Base-by-base conservation (phyloP, 2,329 filamentous ascomycete genomes). In the Venturia aucupariae region DNA sequence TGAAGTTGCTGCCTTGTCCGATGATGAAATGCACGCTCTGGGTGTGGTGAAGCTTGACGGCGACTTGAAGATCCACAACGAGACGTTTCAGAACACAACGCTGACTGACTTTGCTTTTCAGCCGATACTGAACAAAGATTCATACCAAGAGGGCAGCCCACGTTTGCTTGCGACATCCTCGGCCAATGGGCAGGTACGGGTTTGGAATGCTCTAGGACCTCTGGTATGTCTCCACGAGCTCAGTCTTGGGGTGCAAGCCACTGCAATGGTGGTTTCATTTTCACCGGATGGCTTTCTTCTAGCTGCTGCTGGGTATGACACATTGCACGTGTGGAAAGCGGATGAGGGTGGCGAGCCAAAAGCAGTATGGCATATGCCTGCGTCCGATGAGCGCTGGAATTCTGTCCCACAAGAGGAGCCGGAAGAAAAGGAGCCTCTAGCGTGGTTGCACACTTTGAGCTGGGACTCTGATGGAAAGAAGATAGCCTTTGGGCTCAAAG, bases 301-400 rank as follows among this genome's bases (percentile, higher is more conserved):
- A 8, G 79, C 79, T 11, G 75, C 77, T 22, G 78, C 75, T 8
- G 76, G 77, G 2, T 73, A 72, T 7, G 76, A 79, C 65, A 71
- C 75, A 7, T 73, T 80, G 13, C 76, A 76, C 6, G 71, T 81
- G n/a, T 81, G 79, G 78, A 70, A 74, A 61, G 65, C 74, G 2
- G 71, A 73, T 42, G 72, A 71, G 60, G 68, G 72, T 38, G 73
- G 75, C 7, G 32, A 46, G 11, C 72, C 74, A 15, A 69, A 75
- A 54, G 74, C 73, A 10, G 70, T 67, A 27, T 76, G 75, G 74
- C 72, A 70, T 27, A 71, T 72, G 41, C 42, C 46, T 22, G 57
- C 61, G 32, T 55, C 62, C 10, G 62, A 65, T 6, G 64, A 68
- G 17, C 62, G 63, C 63, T 61, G 65, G 32, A 61, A 57, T 4